These are phyloP conservation scores for Blastocystis sp. DNA, from an alignment of 352 stramenopile species.

Conservation along the genomic window DNA sequence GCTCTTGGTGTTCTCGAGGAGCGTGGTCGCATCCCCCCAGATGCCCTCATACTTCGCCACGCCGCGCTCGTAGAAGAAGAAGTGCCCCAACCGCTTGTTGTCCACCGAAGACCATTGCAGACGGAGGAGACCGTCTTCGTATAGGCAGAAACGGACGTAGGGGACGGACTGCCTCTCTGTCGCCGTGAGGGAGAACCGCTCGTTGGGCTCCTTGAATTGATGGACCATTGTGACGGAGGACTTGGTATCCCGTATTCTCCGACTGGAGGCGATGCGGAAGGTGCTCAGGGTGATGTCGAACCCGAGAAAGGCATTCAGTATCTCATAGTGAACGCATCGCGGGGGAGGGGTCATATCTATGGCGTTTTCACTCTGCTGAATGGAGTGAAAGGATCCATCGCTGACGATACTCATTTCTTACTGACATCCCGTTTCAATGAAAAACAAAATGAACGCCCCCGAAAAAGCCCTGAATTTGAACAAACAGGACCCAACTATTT, in stretches of 20 bases:
- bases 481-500: slow-evolving; percentile 36
- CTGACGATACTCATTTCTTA: background rate
- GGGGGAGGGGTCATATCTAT: background rate
- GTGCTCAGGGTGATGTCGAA: background rate
- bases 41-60: background rate
- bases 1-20: background rate
- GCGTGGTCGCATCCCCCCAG: background rate
- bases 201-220: background rate
- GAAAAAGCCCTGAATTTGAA: background rate
- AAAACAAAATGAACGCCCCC: background rate
- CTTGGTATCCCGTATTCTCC: background rate
- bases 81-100: background rate
- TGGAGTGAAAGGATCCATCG: background rate
- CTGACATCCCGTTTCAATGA: background rate
- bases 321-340: background rate
- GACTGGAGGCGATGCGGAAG: background rate
- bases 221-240: too few relatives aligned
- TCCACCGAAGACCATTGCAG: background rate
- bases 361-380: background rate
- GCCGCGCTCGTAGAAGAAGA: background rate
- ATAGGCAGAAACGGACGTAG: background rate
- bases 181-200: background rate
- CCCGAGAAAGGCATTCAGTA: background rate
- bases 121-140: background rate
- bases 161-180: background rate